phyloP scores from a whole-genome alignment of 305 asterid species.

The Fraxinus floribunda region DNA sequence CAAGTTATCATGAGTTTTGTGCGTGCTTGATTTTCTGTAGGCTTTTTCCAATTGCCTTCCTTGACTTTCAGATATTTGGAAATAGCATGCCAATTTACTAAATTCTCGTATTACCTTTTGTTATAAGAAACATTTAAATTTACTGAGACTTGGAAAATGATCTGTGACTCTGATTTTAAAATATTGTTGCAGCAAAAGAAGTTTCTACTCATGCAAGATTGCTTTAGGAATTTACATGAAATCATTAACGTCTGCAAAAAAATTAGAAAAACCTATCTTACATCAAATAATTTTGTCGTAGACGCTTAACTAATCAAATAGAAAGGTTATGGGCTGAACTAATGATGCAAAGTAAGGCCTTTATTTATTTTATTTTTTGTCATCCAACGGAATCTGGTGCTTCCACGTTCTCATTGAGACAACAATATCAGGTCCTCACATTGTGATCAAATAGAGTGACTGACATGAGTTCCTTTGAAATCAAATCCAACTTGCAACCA shows the following conservation, averaged over 20 bases:
- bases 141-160: neutral
- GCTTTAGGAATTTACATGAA: neutral
- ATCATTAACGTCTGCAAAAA: neutral
- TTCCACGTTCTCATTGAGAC: slow-evolving; percentile 1
- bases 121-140: neutral
- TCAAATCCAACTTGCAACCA: slow-evolving; percentile 12
- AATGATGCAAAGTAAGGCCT: neutral
- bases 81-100: neutral
- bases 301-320: neutral
- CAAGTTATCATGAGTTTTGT: neutral
- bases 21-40: neutral
- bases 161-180: neutral
- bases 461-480: slow-evolving; percentile 6
- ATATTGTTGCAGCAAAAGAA: neutral
- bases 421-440: slow-evolving; percentile 1
- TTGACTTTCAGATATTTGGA: neutral
- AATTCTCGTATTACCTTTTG: neutral
- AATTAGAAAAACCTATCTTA: neutral
- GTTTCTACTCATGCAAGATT: neutral
- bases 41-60: neutral
- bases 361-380: neutral
- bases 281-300: neutral
- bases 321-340: neutral
- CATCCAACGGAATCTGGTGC: neutral
- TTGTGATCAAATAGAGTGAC: neutral